A percentile compares a stretch with the other conserved stretches of the same genome.
phyloP scores from a whole-genome alignment of 2,329 filamentous ascomycete species.

The Grosmannia clavigera region DNA sequence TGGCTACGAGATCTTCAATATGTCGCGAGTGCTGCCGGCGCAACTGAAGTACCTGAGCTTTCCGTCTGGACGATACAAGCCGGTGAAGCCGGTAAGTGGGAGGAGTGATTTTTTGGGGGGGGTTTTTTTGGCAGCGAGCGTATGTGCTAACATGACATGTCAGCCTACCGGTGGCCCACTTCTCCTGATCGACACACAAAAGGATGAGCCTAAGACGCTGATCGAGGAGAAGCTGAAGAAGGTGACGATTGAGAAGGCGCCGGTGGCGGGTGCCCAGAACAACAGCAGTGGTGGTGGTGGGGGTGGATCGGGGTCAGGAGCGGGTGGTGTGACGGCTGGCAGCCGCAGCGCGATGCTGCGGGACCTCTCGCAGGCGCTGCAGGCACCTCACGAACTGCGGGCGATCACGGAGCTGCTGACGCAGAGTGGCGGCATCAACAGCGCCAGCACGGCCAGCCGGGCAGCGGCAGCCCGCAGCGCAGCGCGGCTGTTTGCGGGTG shows the following conservation, averaged over 20 bases:
- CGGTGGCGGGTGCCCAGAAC: constrained; percentile 29
- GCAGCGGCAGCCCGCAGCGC: constrained; percentile 18
- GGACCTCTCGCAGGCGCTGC: constrained; percentile 7
- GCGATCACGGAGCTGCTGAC: constrained; percentile 28
- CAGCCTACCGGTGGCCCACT: constrained; percentile 89
- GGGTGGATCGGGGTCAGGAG: not conserved
- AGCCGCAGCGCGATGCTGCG: constrained; percentile 7
- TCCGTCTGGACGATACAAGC: constrained; percentile 78
- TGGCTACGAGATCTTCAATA: constrained; percentile 91
- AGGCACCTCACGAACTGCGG: constrained; percentile 17
- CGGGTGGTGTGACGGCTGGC: constrained; percentile 8
- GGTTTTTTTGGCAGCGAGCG: too few species aligned
- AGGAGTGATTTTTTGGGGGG: too few species aligned
- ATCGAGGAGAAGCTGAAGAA: constrained; percentile 93
- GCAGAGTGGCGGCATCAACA: not conserved
- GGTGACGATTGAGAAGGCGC: constrained; percentile 48
- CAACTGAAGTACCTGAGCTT: constrained; percentile 97
- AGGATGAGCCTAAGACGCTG: constrained; percentile 64
- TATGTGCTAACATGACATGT: not conserved
- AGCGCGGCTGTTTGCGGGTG: constrained; percentile 11
- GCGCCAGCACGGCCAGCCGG: constrained; percentile 20
- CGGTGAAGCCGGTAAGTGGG: constrained; percentile 62
- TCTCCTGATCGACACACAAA: constrained; percentile 74
- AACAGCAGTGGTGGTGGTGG: not conserved
- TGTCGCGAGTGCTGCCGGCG: constrained; percentile 82